phyloP scores from a whole-genome alignment of 495 filamentous ascomycete species.

The Tirmania nivea region DNA sequence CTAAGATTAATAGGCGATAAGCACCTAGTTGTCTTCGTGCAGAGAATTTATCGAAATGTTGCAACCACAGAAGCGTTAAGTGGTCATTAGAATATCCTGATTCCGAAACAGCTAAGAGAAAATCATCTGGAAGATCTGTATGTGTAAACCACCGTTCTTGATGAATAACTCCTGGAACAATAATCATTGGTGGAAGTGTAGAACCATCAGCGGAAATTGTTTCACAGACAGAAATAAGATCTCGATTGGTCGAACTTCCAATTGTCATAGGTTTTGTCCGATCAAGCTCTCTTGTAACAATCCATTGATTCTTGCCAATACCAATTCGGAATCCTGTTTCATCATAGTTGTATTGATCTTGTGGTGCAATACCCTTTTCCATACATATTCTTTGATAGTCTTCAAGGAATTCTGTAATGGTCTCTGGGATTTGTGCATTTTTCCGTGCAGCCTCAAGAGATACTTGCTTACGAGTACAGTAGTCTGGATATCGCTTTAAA shows the following conservation, averaged over 20 bases:
- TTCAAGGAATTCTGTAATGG: too few species aligned
- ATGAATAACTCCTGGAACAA: slow-evolving; percentile 3
- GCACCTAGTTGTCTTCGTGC: neutral
- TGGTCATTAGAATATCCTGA: slow-evolving; percentile 2
- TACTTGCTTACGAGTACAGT: too few species aligned
- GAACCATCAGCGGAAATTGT: neutral
- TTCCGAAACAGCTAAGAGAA: neutral
- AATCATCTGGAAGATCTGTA: neutral
- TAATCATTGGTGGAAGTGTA: slow-evolving; percentile 1
- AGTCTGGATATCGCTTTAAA: too few species aligned
- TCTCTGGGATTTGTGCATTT: too few species aligned
- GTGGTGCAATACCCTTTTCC: neutral
- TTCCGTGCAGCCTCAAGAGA: too few species aligned
- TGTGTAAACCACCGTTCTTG: slow-evolving; percentile 1
- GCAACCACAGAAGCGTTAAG: slow-evolving; percentile 1
- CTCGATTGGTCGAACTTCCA: neutral
- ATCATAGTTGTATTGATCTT: neutral
- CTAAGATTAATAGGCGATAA: slow-evolving; percentile 1
- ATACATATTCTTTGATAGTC: too few species aligned
- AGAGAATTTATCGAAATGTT: slow-evolving; percentile 1
- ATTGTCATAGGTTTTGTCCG: too few species aligned
- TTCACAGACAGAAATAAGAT: slow-evolving; percentile 1
- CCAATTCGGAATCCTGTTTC: slow-evolving; percentile 1
- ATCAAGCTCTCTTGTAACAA: slow-evolving; percentile 1
- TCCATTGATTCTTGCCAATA: neutral